Conservation (phyloP, 306 rosid genomes). For the Mimosa bimucronata region DNA sequence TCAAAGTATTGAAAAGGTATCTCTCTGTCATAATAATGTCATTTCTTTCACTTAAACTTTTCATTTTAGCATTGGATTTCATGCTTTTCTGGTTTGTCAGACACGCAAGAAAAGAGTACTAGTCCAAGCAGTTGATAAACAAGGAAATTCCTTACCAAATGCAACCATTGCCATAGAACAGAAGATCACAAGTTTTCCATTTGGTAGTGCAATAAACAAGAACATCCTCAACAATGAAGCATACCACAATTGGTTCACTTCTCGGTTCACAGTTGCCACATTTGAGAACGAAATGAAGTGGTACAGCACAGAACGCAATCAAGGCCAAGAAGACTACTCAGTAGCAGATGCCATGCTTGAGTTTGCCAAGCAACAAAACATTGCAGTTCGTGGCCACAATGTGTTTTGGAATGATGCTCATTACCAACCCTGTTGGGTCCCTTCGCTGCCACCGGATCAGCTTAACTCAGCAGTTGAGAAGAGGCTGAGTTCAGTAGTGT, state of each 20-base stretch:
- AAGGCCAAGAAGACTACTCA: constrained; percentile 51
- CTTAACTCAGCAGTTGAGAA: constrained; percentile 42
- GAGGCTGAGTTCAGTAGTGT: constrained; percentile 56
- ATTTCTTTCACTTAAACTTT: too few species aligned
- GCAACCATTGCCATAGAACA: constrained; percentile 28
- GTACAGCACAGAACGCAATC: constrained; percentile 58
- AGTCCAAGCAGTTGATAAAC: constrained; percentile 48
- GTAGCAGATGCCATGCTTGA: constrained; percentile 60
- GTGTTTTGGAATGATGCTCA: constrained; percentile 68
- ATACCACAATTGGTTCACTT: constrained; percentile 66
- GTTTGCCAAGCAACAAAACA: constrained; percentile 47
- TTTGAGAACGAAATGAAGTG: constrained; percentile 86
- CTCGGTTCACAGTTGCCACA: constrained; percentile 67
- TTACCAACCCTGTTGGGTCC: constrained; percentile 58
- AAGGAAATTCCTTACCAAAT: constrained; percentile 58
- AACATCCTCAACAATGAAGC: constrained; percentile 55
- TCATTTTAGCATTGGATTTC: not conserved
- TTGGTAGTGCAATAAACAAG: constrained; percentile 63
- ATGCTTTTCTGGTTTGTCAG: constrained; percentile 42
- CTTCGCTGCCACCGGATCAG: constrained; percentile 40
- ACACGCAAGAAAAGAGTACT: constrained; percentile 55
- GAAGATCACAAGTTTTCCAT: constrained; percentile 46
- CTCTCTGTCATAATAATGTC: not conserved
- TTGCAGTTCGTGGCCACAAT: constrained; percentile 75
- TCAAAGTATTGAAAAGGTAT: constrained; percentile 53